Conservation (phyloP, 441 rosid species). For the Eutrema salsugineum region DNA sequence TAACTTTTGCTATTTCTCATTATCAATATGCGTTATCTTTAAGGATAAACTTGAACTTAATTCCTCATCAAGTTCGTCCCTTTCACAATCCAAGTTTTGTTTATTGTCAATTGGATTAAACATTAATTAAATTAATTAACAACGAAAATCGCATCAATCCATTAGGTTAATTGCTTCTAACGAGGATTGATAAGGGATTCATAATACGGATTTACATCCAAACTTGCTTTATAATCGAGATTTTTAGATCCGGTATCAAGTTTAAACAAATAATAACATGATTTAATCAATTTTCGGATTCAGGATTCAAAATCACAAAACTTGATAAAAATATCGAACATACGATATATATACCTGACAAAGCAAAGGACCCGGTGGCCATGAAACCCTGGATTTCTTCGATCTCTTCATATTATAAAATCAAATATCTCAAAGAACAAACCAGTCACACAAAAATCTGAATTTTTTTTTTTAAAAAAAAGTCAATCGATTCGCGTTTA, state of each 20-base stretch:
- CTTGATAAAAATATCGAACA: not conserved
- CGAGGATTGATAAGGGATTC: not conserved
- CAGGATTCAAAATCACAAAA: not conserved
- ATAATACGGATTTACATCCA: not conserved
- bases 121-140: not conserved
- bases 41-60: not conserved
- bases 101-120: not conserved
- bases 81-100: not conserved
- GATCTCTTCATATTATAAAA: conserved; percentile 39
- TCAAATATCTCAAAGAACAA: conserved; percentile 1
- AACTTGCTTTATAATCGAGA: not conserved
- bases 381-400: conserved; percentile 61
- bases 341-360: conserved; percentile 56
- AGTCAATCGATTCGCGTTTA: not conserved
- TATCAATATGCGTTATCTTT: not conserved
- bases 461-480: not conserved
- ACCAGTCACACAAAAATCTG: not conserved
- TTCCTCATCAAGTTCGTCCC: not conserved
- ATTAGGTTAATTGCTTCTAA: not conserved
- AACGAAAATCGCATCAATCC: not conserved
- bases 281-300: not conserved
- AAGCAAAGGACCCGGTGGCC: conserved; percentile 53
- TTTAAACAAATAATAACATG: not conserved
- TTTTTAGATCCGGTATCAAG: not conserved
- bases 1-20: not conserved